Evolutionary conservation across 768 basidiomycete species (phyloP).

Genomic region (Melanogaster broomeanus): DNA sequence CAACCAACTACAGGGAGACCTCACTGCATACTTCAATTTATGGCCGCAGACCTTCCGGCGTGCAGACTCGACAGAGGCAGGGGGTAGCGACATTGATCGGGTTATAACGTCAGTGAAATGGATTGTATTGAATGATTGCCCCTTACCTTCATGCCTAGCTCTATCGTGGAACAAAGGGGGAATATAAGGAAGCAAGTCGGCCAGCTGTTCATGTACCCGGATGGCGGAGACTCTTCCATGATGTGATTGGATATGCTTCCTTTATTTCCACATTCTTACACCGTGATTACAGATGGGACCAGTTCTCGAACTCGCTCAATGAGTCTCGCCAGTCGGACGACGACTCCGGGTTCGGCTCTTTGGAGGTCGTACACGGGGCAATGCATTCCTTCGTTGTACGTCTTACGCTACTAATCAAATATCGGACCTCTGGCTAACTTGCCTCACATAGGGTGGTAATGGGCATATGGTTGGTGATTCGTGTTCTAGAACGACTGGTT

Average conservation of each 20-base stretch:
- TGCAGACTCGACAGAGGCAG: constrained; percentile 4
- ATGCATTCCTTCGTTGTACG: too few species aligned
- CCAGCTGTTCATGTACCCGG: constrained; percentile 20
- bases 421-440: too few species aligned
- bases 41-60: constrained; percentile 24
- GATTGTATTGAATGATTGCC: not conserved
- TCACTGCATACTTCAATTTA: constrained; percentile 16
- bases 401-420: too few species aligned
- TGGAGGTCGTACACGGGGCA: too few species aligned
- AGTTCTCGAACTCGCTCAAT: too few species aligned
- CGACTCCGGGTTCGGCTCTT: too few species aligned
- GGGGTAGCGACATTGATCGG: constrained; percentile 9
- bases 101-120: constrained; percentile 16
- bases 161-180: constrained; percentile 11
- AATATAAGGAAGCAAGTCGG: constrained; percentile 16
- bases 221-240: constrained; percentile 10
- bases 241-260: constrained; percentile 5
- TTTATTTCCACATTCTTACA: not conserved
- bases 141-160: constrained; percentile 5
- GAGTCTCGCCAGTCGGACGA: too few species aligned
- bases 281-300: constrained; percentile 11
- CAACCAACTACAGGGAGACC: constrained; percentile 1
- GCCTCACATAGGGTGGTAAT: too few species aligned
- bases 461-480: too few species aligned
- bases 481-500: not conserved